Percentiles rank a stretch among this genome's conserved stretches.
Evolutionary conservation across 1,139 yeast genomes (phyloP).

Genomic region (Kodamaea suecica): DNA sequence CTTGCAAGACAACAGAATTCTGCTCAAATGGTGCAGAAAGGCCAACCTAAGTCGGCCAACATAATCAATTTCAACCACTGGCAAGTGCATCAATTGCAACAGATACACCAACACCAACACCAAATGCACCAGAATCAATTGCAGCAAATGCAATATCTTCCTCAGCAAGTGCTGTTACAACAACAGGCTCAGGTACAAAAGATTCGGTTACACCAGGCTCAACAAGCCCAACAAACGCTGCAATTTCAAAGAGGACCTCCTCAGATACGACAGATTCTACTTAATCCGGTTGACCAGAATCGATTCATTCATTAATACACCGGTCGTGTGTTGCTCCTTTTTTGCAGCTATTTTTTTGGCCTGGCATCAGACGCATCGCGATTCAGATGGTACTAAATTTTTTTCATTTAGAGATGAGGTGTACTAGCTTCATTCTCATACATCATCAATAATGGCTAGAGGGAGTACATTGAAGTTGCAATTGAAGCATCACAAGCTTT

Average conservation of each 20-base stretch:
- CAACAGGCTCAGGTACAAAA: constrained; percentile 8
- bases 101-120: constrained; percentile 13
- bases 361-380: too few relatives aligned
- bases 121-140: constrained; percentile 11
- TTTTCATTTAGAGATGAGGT: constrained; percentile 10
- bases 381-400: too few relatives aligned
- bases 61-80: too few relatives aligned
- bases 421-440: background rate
- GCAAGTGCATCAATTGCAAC: constrained; percentile 8
- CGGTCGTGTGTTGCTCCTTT: background rate
- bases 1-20: constrained; percentile 9
- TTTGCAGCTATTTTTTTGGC: constrained; percentile 1
- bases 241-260: too few relatives aligned
- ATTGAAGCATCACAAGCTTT: constrained; percentile 31
- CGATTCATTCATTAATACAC: background rate
- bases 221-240: constrained; percentile 10
- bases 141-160: constrained; percentile 4
- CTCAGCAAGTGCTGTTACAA: constrained; percentile 12
- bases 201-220: constrained; percentile 12
- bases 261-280: too few relatives aligned
- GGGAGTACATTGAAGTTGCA: constrained; percentile 32
- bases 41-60: too few relatives aligned
- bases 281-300: too few relatives aligned
- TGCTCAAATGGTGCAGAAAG: background rate
- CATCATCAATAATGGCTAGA: constrained; percentile 8